Evolutionary conservation across 768 basidiomycete species (phyloP), one percentile per base, ranked within the genome.

Genomic region (Mycena epipterygia): DNA sequence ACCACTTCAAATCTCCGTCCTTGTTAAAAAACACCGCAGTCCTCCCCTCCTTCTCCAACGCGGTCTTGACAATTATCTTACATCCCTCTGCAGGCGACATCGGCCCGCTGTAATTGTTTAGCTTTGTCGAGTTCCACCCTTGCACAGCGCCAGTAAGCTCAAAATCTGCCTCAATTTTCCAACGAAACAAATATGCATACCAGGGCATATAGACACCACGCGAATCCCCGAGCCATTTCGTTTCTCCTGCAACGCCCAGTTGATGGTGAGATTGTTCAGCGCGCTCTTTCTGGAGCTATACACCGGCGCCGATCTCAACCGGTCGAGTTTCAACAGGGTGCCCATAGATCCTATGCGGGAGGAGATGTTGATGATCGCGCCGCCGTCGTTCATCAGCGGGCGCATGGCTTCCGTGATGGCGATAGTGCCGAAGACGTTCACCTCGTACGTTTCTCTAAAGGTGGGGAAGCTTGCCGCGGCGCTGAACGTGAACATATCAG

Each of bases 211-310:
- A 30, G 68, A 64, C 12, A 70, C 49, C 19, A 70, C 62, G 8
- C 68, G 52, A n/a, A 70, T 64, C 16, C 55, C 61, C 8, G 51
- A 63, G 12, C 33, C 32, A 42, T 69, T 68, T 52, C 46, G 17
- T 33, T 64, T 49, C 46, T 72, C 71, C 51, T 64, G 55, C 30
- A 68, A 44, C 63, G 68, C 61, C 68, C 68, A 64, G 23, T 57
- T 32, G 19, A 55, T 39, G 23, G 69, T 70, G 14, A 70, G 25
- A 14, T 37, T 37, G 39, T 65, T 70, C 8, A 70, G 56, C 30
- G 70, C 70, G 3, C 57, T 33, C 33, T 71, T 71, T 52, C 64
- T 67, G 5, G 70, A 61, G 64, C 51, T 44, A 46, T 71, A 71
- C 2, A 64, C 35, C 1, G 30, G 32, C 32, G 19, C 30, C 14